A percentile compares a stretch with the other conserved stretches of the same genome.
phyloP scores from a whole-genome alignment of 164 flowering plant genomes.

The Euptelea pleiosperma region DNA sequence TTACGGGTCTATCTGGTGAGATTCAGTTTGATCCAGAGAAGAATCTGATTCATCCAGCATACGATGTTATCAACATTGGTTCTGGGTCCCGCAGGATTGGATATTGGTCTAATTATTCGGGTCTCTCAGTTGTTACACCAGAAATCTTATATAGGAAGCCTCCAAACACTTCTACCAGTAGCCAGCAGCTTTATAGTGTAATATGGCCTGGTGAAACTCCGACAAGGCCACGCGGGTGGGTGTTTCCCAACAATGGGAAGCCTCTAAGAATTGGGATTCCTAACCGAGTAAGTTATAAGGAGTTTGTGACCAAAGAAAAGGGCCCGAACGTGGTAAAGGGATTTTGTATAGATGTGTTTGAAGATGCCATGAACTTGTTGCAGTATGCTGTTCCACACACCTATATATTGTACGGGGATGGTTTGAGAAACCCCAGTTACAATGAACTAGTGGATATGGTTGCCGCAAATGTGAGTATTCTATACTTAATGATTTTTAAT shows the following conservation, averaged over 20 bases:
- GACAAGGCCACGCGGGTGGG: constrained; percentile 80
- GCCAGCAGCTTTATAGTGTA: constrained; percentile 50
- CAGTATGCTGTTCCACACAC: constrained; percentile 75
- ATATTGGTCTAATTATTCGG: constrained; percentile 82
- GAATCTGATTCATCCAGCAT: constrained; percentile 56
- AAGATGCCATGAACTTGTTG: constrained; percentile 66
- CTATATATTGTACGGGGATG: constrained; percentile 64
- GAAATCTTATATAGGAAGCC: constrained; percentile 57
- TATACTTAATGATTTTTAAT: neutral
- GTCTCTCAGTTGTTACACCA: constrained; percentile 65
- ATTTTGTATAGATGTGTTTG: constrained; percentile 81
- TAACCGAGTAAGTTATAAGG: constrained; percentile 56
- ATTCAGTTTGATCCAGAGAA: constrained; percentile 57
- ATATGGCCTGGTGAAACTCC: constrained; percentile 85
- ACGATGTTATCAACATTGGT: constrained; percentile 68
- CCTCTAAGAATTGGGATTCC: constrained; percentile 78
- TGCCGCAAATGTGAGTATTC: constrained; percentile 56
- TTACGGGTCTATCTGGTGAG: constrained; percentile 67
- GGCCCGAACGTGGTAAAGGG: constrained; percentile 55
- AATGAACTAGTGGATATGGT: constrained; percentile 50
- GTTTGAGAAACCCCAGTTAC: constrained; percentile 56
- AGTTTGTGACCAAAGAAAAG: constrained; percentile 54
- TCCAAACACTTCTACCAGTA: constrained; percentile 43
- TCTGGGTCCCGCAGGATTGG: constrained; percentile 57
- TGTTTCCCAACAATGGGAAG: constrained; percentile 81